A percentile compares a stretch with the other conserved stretches of the same genome.
phyloP scores from a whole-genome alignment of 2,329 filamentous ascomycete species.

The Rhinocladiella mackenziei region DNA sequence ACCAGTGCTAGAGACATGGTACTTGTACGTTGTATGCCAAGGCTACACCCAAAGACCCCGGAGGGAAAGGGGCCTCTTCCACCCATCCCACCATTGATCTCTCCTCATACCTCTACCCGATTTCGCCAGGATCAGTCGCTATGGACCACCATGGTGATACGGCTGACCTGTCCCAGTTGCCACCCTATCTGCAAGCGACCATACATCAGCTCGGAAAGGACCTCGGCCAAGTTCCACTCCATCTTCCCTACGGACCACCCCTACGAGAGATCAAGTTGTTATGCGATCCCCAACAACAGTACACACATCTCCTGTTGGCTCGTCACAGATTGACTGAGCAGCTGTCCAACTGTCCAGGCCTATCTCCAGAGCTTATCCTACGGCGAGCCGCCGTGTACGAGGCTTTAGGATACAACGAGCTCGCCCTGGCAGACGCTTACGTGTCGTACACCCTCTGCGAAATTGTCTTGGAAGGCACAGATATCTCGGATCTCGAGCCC shows the following conservation, averaged over 20 bases:
- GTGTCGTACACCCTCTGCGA: constrained; percentile 82
- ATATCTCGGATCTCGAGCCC: constrained; percentile 72
- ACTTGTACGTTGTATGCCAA: too few relatives aligned
- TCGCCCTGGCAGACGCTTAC: constrained; percentile 86
- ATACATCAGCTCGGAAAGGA: constrained; percentile 6
- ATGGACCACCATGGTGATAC: too few relatives aligned
- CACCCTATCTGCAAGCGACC: constrained; percentile 8
- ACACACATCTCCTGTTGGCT: constrained; percentile 17
- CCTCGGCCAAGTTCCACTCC: background rate
- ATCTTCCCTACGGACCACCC: background rate
- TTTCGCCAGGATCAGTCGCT: too few relatives aligned
- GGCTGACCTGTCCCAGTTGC: constrained; percentile 1
- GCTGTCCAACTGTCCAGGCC: constrained; percentile 11
- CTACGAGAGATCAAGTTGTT: constrained; percentile 10
- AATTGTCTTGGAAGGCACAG: constrained; percentile 52
- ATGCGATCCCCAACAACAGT: constrained; percentile 7
- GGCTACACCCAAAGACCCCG: too few relatives aligned
- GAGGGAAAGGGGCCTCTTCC: too few relatives aligned
- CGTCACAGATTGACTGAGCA: constrained; percentile 19
- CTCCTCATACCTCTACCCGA: too few relatives aligned
- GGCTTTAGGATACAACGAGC: constrained; percentile 77
- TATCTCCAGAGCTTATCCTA: constrained; percentile 30
- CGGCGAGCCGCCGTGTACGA: constrained; percentile 66
- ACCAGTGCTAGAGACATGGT: too few relatives aligned
- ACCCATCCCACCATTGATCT: too few relatives aligned